Evolutionary conservation across 1,139 yeast genomes (phyloP).

Genomic region (Hansenula sp.): DNA sequence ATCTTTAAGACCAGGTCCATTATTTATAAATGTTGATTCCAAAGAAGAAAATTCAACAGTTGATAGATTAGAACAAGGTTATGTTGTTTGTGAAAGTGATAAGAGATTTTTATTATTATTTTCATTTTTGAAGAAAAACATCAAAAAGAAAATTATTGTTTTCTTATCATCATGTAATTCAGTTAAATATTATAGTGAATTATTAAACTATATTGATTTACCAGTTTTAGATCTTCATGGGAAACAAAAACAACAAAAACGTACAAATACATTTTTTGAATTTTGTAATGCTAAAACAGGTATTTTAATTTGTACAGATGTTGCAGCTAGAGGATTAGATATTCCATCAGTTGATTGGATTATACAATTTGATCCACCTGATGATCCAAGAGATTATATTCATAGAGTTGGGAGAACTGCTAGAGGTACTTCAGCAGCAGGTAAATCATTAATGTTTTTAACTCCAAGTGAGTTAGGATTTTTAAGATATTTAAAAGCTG

Average conservation of each 20-base stretch:
- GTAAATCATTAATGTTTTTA: slow-evolving; percentile 91
- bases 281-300: slow-evolving; percentile 97
- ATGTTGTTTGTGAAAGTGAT: slow-evolving; percentile 95
- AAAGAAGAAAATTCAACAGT: slow-evolving; percentile 84
- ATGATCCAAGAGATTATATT: slow-evolving; percentile 97
- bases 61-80: slow-evolving; percentile 96
- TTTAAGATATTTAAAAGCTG: slow-evolving; percentile 88
- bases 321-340: slow-evolving; percentile 97
- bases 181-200: slow-evolving; percentile 92
- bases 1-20: slow-evolving; percentile 90
- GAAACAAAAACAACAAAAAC: slow-evolving; percentile 95
- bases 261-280: slow-evolving; percentile 96
- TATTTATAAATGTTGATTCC: slow-evolving; percentile 90
- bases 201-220: slow-evolving; percentile 88
- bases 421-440: slow-evolving; percentile 87
- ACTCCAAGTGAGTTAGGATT: slow-evolving; percentile 94
- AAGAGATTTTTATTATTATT: slow-evolving; percentile 85
- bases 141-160: slow-evolving; percentile 88
- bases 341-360: slow-evolving; percentile 98
- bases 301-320: slow-evolving; percentile 90
- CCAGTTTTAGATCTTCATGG: slow-evolving; percentile 97
- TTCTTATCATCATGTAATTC: slow-evolving; percentile 95
- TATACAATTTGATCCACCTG: slow-evolving; percentile 96
- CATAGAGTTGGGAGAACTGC: slow-evolving; percentile 99
- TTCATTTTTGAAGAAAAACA: slow-evolving; percentile 88